These are phyloP conservation scores for Colletotrichum sp. DNA, from an alignment of 2,329 filamentous ascomycete genomes.

Conservation along the genomic window DNA sequence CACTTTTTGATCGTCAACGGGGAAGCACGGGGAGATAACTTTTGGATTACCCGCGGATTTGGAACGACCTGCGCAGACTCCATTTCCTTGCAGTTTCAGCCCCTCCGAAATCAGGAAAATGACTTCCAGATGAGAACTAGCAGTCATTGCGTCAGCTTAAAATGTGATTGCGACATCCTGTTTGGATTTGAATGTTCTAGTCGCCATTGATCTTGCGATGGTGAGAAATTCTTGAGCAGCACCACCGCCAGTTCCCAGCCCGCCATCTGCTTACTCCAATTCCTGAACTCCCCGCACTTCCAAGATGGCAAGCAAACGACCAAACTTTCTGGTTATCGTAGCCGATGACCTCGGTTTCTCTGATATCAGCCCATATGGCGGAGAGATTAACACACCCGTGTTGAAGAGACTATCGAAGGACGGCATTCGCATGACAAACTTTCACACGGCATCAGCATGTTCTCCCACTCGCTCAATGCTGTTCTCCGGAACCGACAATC, in stretches of 20 bases:
- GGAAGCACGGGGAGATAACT: background rate
- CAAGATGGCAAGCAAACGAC: constrained; percentile 20
- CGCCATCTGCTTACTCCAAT: background rate
- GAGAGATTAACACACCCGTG: constrained; percentile 37
- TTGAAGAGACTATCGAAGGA: constrained; percentile 45
- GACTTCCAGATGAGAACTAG: background rate
- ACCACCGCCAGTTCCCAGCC: background rate
- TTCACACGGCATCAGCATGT: constrained; percentile 64
- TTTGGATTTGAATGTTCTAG: background rate
- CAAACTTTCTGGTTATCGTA: constrained; percentile 38
- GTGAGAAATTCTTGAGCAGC: background rate
- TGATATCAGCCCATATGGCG: constrained; percentile 34
- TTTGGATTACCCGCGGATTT: background rate
- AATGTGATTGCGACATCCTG: background rate
- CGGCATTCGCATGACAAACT: constrained; percentile 60
- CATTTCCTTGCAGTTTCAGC: background rate
- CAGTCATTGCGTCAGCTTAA: background rate
- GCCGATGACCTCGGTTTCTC: constrained; percentile 39
- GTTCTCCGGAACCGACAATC: constrained; percentile 64
- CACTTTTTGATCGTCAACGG: background rate
- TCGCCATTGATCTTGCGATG: no score
- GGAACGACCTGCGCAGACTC: background rate
- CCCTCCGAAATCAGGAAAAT: background rate
- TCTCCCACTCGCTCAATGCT: constrained; percentile 65
- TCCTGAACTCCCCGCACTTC: background rate